phyloP scores from a whole-genome alignment of 2,329 filamentous ascomycete genomes.

The Apiospora aurea region DNA sequence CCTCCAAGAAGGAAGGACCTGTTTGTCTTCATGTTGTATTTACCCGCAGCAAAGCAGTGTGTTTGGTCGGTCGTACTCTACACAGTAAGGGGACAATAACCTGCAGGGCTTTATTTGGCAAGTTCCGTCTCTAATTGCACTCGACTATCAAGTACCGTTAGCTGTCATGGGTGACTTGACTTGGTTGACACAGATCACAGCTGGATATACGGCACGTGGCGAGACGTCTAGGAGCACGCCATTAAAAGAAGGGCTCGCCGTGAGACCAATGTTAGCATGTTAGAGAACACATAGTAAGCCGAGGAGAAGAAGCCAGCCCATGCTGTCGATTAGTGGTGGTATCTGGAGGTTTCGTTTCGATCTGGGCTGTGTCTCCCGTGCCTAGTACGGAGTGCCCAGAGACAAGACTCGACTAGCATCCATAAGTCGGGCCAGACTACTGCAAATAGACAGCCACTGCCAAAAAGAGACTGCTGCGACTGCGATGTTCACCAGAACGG shows the following conservation, averaged over 20 bases:
- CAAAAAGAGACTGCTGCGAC: slow-evolving; percentile 17
- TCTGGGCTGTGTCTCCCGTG: not conserved
- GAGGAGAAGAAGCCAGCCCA: not conserved
- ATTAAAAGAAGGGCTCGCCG: not conserved
- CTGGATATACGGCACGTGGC: slow-evolving; percentile 12
- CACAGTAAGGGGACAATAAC: not conserved
- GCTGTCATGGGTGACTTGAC: slow-evolving; percentile 13
- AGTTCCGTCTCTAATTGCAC: not conserved
- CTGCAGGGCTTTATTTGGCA: not conserved
- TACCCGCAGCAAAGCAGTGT: not conserved
- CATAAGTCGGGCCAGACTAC: not conserved
- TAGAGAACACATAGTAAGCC: not conserved
- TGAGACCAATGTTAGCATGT: not conserved
- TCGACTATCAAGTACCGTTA: not conserved
- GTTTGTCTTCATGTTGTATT: not conserved
- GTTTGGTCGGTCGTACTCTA: not conserved
- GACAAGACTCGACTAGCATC: not conserved
- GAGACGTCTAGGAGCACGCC: not conserved
- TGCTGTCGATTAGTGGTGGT: slow-evolving; percentile 1
- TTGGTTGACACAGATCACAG: slow-evolving; percentile 15
- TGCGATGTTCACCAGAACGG: slow-evolving; percentile 9
- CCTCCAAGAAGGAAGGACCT: not conserved
- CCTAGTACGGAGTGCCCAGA: not conserved
- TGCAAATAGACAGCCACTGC: slow-evolving; percentile 19
- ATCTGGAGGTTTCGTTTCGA: not conserved